Evolutionary conservation across 306 rosid genomes (phyloP).

Genomic region (Vicia sativa): DNA sequence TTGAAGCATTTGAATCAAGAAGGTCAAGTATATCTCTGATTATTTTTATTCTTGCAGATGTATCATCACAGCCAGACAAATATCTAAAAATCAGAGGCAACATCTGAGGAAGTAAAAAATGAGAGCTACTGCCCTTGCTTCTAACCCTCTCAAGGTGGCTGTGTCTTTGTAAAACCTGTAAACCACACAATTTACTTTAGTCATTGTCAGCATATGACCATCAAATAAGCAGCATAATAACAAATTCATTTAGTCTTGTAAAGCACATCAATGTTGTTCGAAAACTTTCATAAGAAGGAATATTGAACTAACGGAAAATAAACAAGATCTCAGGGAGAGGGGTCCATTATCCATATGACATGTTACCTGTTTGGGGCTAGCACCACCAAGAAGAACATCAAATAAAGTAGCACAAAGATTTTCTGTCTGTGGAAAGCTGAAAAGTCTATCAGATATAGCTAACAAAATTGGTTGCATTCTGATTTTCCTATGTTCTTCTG

Average conservation of each 20-base stretch:
- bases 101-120: slow-evolving; percentile 89
- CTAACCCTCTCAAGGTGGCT: slow-evolving; percentile 68
- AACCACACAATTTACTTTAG: slow-evolving; percentile 37
- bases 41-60: slow-evolving; percentile 65
- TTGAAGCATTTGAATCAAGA: slow-evolving; percentile 91
- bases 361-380: slow-evolving; percentile 97
- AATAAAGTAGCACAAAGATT: slow-evolving; percentile 88
- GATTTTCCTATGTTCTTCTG: slow-evolving; percentile 63
- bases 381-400: slow-evolving; percentile 99
- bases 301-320: slow-evolving; percentile 16
- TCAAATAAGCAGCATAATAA: slow-evolving; percentile 29
- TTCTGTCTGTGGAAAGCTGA: slow-evolving; percentile 90
- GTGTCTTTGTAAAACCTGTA: slow-evolving; percentile 87
- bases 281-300: slow-evolving; percentile 23
- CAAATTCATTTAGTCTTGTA: slow-evolving; percentile 19
- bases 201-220: background rate
- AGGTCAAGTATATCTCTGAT: slow-evolving; percentile 86
- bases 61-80: slow-evolving; percentile 77
- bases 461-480: slow-evolving; percentile 77
- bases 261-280: slow-evolving; percentile 23
- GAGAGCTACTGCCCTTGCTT: slow-evolving; percentile 70
- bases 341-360: slow-evolving; percentile 25
- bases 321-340: background rate
- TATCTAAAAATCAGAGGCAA: slow-evolving; percentile 82
- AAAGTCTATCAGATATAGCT: slow-evolving; percentile 84